Conservation (phyloP, 1,284 basidiomycete species). For the Salmacisia buchloeana region DNA sequence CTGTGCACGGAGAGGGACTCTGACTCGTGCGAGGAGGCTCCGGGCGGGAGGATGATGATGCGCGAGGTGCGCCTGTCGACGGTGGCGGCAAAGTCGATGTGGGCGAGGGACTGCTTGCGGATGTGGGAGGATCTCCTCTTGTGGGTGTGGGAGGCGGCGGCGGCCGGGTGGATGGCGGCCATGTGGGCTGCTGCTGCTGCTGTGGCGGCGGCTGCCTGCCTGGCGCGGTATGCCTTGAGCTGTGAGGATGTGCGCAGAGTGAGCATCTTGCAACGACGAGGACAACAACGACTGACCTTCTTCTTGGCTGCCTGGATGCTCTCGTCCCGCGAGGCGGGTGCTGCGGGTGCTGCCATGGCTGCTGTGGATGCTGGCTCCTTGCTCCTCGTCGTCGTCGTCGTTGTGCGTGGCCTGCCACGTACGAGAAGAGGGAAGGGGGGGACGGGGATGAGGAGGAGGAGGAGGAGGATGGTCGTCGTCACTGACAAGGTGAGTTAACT, state of each 20-base stretch:
- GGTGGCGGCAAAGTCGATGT: not conserved
- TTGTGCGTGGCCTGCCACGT: too few relatives aligned
- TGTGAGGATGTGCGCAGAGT: not conserved
- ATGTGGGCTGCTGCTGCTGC: too few relatives aligned
- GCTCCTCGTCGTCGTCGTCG: not conserved
- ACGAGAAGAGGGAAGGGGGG: too few relatives aligned
- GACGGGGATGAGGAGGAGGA: too few relatives aligned
- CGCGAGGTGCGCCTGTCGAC: not conserved
- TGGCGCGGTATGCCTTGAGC: conserved; percentile 42
- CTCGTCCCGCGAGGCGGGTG: conserved; percentile 26
- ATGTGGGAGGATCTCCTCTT: not conserved
- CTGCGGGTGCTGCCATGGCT: not conserved
- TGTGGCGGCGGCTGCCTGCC: conserved; percentile 24
- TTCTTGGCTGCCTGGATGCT: conserved; percentile 39
- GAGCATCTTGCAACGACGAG: not conserved
- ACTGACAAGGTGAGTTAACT: too few relatives aligned
- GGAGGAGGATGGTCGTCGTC: too few relatives aligned
- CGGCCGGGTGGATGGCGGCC: too few relatives aligned
- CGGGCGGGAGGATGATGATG: not conserved
- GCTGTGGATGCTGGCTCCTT: not conserved
- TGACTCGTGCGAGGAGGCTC: conserved; percentile 1
- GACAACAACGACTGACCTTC: conserved; percentile 22
- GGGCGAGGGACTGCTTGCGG: conserved; percentile 8
- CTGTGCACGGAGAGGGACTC: not conserved
- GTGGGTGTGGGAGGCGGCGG: conserved; percentile 2